These are phyloP conservation scores for Syzygium malaccense DNA, from an alignment of 441 rosid genomes.

Conservation along the genomic window DNA sequence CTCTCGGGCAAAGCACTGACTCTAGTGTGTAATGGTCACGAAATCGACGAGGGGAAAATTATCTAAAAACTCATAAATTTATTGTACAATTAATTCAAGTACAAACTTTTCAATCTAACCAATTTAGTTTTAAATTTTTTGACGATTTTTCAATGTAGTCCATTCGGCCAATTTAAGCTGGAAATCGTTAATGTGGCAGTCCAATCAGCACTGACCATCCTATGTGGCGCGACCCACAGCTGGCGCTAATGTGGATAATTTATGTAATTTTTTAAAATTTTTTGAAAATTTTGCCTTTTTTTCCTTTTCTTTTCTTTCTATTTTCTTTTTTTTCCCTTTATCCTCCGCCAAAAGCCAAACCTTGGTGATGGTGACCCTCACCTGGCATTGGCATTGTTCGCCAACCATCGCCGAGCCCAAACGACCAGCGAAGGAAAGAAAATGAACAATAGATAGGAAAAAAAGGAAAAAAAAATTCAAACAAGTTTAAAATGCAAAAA, in stretches of 20 bases:
- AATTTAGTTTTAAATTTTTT: too few species aligned
- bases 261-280: too few species aligned
- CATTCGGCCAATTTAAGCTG: too few species aligned
- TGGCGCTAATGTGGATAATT: rapidly evolving
- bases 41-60: too few species aligned
- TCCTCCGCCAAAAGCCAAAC: rapidly evolving
- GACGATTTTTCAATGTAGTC: too few species aligned
- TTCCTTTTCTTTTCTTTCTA: too few species aligned
- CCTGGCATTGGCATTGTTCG: rapidly evolving
- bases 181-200: background rate
- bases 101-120: too few species aligned
- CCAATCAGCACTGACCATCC: background rate
- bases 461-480: background rate
- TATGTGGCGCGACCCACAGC: rapidly evolving
- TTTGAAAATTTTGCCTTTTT: too few species aligned
- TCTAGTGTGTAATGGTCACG: background rate
- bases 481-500: background rate
- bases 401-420: background rate
- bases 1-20: background rate
- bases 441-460: background rate
- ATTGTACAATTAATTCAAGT: too few species aligned
- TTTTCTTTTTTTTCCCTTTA: background rate
- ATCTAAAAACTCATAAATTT: too few species aligned
- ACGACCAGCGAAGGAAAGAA: background rate
- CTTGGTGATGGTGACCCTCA: background rate